A percentile compares a stretch with the other conserved stretches of the same genome.
Conservation (phyloP, 139 green algal genomes). For the Asterochloris erici region DNA sequence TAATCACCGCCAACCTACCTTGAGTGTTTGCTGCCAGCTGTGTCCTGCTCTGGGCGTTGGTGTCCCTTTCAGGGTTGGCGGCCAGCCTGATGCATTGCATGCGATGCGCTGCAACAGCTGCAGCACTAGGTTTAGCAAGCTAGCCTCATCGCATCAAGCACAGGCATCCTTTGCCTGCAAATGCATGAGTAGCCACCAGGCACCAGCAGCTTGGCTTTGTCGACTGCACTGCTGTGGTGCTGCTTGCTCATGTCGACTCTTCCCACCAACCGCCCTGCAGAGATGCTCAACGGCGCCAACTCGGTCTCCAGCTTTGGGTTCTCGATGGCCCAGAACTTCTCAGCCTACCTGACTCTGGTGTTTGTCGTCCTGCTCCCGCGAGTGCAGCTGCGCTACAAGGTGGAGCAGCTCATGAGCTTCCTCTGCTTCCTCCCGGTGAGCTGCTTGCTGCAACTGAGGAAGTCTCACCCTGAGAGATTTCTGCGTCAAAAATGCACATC, state of each 20-base stretch:
- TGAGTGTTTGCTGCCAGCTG: too few relatives aligned
- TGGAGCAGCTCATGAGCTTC: slow-evolving; percentile 9
- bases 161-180: background rate
- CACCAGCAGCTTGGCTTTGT: background rate
- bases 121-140: too few relatives aligned
- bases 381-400: background rate
- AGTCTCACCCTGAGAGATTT: too few relatives aligned
- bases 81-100: too few relatives aligned
- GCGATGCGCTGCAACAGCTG: too few relatives aligned
- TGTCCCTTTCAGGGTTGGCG: too few relatives aligned
- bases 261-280: background rate
- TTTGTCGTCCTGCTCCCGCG: background rate
- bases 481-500: too few relatives aligned
- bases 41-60: too few relatives aligned
- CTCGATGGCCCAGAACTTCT: background rate
- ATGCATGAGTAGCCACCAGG: background rate
- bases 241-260: background rate
- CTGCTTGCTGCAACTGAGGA: background rate
- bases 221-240: background rate
- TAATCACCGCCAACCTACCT: too few relatives aligned
- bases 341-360: background rate
- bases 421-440: slow-evolving; percentile 2
- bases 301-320: background rate
- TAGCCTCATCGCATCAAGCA: too few relatives aligned
- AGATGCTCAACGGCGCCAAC: background rate